These are phyloP conservation scores for Pelargonium citronellum DNA, from an alignment of 441 rosid genomes.

Conservation along the genomic window DNA sequence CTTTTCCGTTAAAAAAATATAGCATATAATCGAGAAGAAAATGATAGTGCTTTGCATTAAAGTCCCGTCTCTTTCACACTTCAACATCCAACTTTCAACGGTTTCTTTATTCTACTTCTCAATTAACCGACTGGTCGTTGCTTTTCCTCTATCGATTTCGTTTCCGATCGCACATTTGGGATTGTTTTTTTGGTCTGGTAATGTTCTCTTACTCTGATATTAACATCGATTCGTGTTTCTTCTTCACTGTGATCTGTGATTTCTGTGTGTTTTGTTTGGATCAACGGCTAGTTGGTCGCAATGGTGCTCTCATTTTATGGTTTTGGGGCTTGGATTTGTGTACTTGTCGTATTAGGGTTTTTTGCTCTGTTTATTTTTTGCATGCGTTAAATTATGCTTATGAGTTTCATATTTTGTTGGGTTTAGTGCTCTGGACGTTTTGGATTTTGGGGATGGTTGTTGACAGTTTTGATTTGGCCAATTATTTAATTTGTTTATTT, in stretches of 20 bases:
- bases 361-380: neutral
- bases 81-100: neutral
- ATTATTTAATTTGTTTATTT: neutral
- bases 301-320: neutral
- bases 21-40: neutral
- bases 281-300: neutral
- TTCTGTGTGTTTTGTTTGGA: neutral
- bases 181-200: neutral
- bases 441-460: neutral
- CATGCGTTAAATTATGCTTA: neutral
- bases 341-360: neutral
- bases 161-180: neutral
- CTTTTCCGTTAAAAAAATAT: no score
- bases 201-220: neutral
- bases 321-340: neutral
- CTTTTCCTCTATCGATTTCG: neutral
- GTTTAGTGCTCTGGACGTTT: neutral
- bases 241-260: neutral
- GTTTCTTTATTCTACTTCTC: neutral
- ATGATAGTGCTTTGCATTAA: neutral
- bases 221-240: neutral
- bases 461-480: neutral
- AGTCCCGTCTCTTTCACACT: constrained; percentile 5
- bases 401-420: neutral
- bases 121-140: neutral